phyloP scores from a whole-genome alignment of 192 early-diverging fungal species.

The Allomyces macrogynus region DNA sequence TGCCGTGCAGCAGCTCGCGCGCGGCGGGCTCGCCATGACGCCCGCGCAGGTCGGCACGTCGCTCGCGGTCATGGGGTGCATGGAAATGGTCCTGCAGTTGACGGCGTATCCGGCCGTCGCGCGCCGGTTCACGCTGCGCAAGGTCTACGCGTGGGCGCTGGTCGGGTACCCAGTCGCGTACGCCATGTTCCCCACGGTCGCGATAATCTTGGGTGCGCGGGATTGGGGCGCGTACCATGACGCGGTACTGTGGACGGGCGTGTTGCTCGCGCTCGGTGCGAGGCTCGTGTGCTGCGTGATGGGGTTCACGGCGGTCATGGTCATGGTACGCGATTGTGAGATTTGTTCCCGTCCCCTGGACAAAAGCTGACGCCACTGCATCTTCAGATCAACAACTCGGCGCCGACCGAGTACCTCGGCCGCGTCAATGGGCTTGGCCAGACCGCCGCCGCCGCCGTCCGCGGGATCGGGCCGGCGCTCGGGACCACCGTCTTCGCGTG shows the following conservation, averaged over 20 bases:
- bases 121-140: conserved; percentile 10
- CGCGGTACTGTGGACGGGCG: conserved; percentile 17
- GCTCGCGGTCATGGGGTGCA: conserved; percentile 18
- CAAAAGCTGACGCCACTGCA: background rate
- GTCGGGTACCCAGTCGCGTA: conserved; percentile 17
- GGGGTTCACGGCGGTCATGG: conserved; percentile 23
- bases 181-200: conserved; percentile 16
- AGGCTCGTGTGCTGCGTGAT: conserved; percentile 12
- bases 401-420: conserved; percentile 21
- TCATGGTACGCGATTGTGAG: conserved; percentile 18
- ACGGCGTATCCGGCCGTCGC: conserved; percentile 19
- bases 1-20: conserved; percentile 12
- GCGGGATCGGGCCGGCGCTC: conserved; percentile 25
- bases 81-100: conserved; percentile 21
- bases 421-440: conserved; percentile 38
- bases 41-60: conserved; percentile 18
- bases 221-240: conserved; percentile 9
- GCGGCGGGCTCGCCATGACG: conserved; percentile 22
- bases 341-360: background rate
- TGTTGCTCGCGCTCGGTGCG: conserved; percentile 21
- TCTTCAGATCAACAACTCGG: conserved; percentile 26
- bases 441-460: conserved; percentile 20
- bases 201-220: conserved; percentile 6
- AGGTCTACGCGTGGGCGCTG: conserved; percentile 13
- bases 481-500: conserved; percentile 32